Evolutionary conservation across 371 early-diverging fungal species (phyloP), one percentile per base, ranked within the genome.

Genomic region (Mortierella sp.): DNA sequence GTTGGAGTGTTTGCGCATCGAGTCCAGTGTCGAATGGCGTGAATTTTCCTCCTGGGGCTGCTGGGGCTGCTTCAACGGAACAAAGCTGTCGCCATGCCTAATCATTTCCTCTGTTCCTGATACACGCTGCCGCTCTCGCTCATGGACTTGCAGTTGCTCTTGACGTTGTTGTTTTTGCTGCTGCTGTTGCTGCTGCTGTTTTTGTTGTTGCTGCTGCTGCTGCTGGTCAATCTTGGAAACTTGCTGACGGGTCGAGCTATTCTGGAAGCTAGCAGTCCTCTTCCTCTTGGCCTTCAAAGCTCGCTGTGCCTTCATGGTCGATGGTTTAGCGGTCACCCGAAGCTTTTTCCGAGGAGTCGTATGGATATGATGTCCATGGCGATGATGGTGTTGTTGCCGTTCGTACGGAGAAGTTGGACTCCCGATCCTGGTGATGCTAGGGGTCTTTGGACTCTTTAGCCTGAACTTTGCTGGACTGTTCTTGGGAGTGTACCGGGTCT

Each of bases 321-420:
- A 75, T 58, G 85, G 81, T 11, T 79, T 74, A 6, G 81, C 79
- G 58, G 81, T 78, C 12, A 84, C 85, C 0, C 85, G 75, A 1
- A 84, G 54, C 41, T 76, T 75, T 11, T 72, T 75, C 29, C 76
- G 73, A 27, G 46, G 78, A 16, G 78, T 70, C 29, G 76, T 76
- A 44, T 63, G 63, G 18, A 63, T 16, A 63, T 63, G 18, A 51
- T 51, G 21, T 18, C 35, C 35, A 35, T 63, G 16, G 5, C 63
- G 32, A 63, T 60, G 60, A 32, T 63, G 29, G 2, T 73, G 76
- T 1, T 63, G 73, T 27, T 75, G 81, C 32, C 85, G 78, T 16
- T 81, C 81, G 70, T 60, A 76, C 0, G 85, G 81, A 4, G 79
- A 81, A 0, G 74, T 70, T 0, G 85, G 81, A 18, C 75, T 78